These are phyloP conservation scores for Cinnamomum micranthum DNA, from an alignment of 164 flowering plant species.

Conservation along the genomic window DNA sequence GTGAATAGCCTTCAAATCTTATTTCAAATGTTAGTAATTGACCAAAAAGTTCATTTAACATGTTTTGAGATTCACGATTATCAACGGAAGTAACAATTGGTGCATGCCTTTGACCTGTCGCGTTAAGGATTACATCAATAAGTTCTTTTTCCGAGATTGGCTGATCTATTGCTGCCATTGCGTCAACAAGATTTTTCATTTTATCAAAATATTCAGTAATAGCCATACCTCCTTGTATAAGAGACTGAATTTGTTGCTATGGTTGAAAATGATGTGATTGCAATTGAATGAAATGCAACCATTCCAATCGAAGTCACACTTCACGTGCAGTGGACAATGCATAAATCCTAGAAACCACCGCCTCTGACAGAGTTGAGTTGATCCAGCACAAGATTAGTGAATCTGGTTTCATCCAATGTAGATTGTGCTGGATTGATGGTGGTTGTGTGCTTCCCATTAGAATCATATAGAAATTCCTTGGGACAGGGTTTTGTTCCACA, in stretches of 20 bases:
- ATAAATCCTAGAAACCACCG: too few relatives aligned
- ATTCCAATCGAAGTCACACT: too few relatives aligned
- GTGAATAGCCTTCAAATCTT: neutral
- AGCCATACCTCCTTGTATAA: neutral
- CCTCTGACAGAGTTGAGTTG: too few relatives aligned
- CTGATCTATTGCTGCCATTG: neutral
- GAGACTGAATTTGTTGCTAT: neutral
- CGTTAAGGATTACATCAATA: neutral
- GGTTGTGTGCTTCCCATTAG: too few relatives aligned
- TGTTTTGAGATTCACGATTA: neutral
- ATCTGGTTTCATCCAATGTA: too few relatives aligned
- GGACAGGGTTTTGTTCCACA: too few relatives aligned
- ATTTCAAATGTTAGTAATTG: neutral
- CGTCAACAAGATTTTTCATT: neutral
- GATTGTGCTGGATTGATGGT: too few relatives aligned
- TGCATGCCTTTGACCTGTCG: neutral
- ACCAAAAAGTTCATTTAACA: neutral
- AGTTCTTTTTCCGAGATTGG: neutral
- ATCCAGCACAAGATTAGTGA: too few relatives aligned
- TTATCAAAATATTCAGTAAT: neutral
- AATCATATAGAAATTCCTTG: too few relatives aligned
- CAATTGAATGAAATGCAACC: too few relatives aligned
- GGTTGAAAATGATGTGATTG: neutral
- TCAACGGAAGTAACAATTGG: neutral
- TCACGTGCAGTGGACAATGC: too few relatives aligned